Conservation (phyloP, 192 early-diverging fungal genomes). For the Dissophora ornata region DNA sequence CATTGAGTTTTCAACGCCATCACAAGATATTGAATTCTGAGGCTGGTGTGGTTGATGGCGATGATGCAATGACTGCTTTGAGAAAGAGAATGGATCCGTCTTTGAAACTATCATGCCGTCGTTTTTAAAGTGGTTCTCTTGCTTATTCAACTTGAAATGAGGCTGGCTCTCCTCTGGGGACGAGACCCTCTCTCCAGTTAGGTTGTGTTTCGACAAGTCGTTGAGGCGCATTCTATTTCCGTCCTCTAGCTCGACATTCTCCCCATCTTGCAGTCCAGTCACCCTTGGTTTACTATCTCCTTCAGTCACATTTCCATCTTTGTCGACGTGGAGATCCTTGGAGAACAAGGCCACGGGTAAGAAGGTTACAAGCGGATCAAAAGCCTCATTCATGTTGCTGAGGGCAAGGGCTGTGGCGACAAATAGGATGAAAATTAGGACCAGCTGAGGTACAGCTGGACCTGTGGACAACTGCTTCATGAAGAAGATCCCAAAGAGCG, state of each 20-base stretch:
- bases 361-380: constrained; percentile 63
- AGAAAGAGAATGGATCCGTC: neutral
- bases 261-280: neutral
- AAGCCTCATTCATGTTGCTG: constrained; percentile 67
- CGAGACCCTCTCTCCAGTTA: neutral
- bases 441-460: constrained; percentile 50
- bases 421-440: constrained; percentile 59
- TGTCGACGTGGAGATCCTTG: constrained; percentile 31
- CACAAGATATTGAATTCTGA: neutral
- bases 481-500: constrained; percentile 78
- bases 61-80: neutral
- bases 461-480: constrained; percentile 62
- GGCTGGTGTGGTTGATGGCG: neutral
- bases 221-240: constrained; percentile 7
- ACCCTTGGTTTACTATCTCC: neutral
- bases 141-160: neutral
- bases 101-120: neutral
- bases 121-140: neutral
- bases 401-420: constrained; percentile 62
- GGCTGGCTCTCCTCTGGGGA: neutral
- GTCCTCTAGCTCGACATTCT: neutral
- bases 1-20: neutral
- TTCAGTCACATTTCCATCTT: constrained; percentile 35
- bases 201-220: constrained; percentile 4
- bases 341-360: constrained; percentile 60